Conservation (phyloP, 2,329 filamentous ascomycete species). For the Epichloe glyceriae region DNA sequence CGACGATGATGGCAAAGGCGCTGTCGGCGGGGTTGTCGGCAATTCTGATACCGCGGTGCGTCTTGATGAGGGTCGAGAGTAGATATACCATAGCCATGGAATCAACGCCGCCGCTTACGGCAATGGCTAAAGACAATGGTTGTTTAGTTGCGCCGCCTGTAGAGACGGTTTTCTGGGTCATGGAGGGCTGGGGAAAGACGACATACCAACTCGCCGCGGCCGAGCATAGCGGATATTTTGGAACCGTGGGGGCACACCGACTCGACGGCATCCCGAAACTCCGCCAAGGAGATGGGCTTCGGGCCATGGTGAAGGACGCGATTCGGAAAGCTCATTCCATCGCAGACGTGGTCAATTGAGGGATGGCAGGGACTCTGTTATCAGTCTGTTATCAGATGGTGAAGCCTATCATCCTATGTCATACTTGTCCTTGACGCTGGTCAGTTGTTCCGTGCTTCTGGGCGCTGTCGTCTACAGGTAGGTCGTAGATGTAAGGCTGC, state of each 20-base stretch:
- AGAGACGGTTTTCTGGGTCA: neutral
- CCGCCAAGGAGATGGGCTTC: slow-evolving; percentile 23
- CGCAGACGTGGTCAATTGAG: neutral
- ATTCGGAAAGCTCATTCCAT: slow-evolving; percentile 23
- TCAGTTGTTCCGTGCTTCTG: no score
- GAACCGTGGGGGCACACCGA: slow-evolving; percentile 38
- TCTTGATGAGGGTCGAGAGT: slow-evolving; percentile 36
- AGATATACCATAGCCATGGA: slow-evolving; percentile 91
- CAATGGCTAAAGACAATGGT: slow-evolving; percentile 43
- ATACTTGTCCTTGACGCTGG: no score
- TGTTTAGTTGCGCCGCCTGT: neutral
- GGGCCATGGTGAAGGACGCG: slow-evolving; percentile 24
- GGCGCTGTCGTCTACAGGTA: no score
- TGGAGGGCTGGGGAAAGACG: neutral
- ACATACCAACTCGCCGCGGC: slow-evolving; percentile 31
- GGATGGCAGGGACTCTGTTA: no score
- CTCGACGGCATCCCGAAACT: slow-evolving; percentile 35
- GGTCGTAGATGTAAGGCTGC: no score
- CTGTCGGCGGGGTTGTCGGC: slow-evolving; percentile 30
- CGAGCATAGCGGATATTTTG: slow-evolving; percentile 22
- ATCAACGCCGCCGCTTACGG: slow-evolving; percentile 85
- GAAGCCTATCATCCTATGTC: no score
- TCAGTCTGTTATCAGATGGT: no score
- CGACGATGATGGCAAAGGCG: slow-evolving; percentile 37
- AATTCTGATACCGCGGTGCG: slow-evolving; percentile 23